These are phyloP conservation scores for Verticillium albo-atrum DNA, from an alignment of 2,329 filamentous ascomycete species.

Conservation along the genomic window DNA sequence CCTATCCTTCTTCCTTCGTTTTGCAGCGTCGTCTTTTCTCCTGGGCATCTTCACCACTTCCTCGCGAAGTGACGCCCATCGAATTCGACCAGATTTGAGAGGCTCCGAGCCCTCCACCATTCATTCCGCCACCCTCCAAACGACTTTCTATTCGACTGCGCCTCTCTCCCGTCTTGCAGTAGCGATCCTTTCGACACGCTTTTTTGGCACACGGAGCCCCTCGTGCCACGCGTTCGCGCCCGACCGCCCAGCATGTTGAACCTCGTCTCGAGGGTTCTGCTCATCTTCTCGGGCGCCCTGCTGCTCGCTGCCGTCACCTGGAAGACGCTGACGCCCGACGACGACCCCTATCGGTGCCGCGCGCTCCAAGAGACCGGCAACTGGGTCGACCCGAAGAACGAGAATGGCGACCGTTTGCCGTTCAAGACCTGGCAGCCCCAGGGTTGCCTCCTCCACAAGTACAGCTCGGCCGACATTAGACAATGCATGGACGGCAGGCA, in stretches of 20 bases:
- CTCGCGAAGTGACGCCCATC: background rate
- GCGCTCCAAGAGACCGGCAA: slow-evolving; percentile 44
- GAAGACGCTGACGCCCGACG: background rate
- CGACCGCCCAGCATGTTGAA: background rate
- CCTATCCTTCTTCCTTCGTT: background rate
- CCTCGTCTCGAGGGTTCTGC: background rate
- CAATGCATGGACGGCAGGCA: slow-evolving; percentile 46
- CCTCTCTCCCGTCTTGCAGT: background rate
- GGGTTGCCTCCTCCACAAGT: slow-evolving; percentile 55
- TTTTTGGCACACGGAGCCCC: background rate
- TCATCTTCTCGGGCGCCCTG: background rate
- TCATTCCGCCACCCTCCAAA: background rate
- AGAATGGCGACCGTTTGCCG: slow-evolving; percentile 17
- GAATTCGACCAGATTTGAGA: background rate
- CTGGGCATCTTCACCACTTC: background rate
- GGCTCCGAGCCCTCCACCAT: background rate
- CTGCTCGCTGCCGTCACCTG: background rate
- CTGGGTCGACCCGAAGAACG: slow-evolving; percentile 36
- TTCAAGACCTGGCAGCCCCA: slow-evolving; percentile 53
- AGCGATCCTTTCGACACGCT: background rate
- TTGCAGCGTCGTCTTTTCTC: background rate
- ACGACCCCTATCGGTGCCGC: slow-evolving; percentile 48
- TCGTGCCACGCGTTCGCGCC: background rate
- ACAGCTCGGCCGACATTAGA: slow-evolving; percentile 45
- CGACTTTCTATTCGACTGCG: background rate